Evolutionary conservation across 129 eudicot species (phyloP).

Genomic region (Mikania micrantha): DNA sequence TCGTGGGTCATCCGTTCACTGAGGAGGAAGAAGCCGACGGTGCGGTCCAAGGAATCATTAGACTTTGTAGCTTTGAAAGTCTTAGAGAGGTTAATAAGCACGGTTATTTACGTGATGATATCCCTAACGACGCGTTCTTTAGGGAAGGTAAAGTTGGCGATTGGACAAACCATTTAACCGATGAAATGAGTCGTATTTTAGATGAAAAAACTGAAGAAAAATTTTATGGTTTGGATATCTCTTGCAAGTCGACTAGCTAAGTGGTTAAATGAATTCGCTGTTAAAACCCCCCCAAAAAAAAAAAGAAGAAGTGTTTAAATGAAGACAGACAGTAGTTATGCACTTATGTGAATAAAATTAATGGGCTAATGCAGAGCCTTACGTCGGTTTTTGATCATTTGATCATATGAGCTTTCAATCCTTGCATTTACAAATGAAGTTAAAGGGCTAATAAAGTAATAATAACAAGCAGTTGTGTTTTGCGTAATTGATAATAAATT

Average conservation of each 20-base stretch:
- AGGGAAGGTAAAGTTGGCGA: slow-evolving; percentile 30
- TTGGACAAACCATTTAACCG: slow-evolving; percentile 10
- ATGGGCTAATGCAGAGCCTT: too few species aligned
- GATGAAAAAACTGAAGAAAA: slow-evolving; percentile 28
- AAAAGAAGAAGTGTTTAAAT: too few species aligned
- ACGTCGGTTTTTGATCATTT: too few species aligned
- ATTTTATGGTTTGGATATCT: slow-evolving; percentile 9
- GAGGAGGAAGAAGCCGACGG: slow-evolving; percentile 14
- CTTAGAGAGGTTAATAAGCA: slow-evolving; percentile 13
- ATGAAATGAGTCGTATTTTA: slow-evolving; percentile 11
- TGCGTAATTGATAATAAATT: too few species aligned
- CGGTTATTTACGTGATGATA: not conserved
- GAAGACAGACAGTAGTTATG: too few species aligned
- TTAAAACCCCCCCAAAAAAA: too few species aligned
- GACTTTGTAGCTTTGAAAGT: slow-evolving; percentile 8
- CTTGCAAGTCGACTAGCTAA: not conserved
- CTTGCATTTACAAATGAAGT: too few species aligned
- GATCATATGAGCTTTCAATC: too few species aligned
- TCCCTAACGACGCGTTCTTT: slow-evolving; percentile 12
- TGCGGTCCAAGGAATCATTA: not conserved
- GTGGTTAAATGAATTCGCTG: not conserved
- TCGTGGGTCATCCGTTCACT: slow-evolving; percentile 25
- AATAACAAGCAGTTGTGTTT: too few species aligned
- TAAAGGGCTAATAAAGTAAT: too few species aligned
- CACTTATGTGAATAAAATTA: too few species aligned